These are phyloP conservation scores for Sanghuangporus baumii DNA, from an alignment of 1,284 basidiomycete genomes.

Conservation along the genomic window DNA sequence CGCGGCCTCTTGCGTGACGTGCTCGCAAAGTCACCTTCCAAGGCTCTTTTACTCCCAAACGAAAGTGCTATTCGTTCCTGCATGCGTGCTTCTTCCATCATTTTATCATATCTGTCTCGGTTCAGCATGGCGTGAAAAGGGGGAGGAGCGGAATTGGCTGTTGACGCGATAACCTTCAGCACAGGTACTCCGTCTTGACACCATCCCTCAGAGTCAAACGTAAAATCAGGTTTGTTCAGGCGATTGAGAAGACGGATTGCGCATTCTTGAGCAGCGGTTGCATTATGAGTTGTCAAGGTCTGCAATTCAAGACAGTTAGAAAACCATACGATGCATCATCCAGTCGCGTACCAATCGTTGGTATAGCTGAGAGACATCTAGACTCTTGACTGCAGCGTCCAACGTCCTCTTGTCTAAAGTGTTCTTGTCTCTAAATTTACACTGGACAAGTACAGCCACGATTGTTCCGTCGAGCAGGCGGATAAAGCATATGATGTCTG, in stretches of 20 bases:
- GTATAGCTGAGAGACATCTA: background rate
- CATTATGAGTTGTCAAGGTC: background rate
- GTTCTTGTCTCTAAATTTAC: background rate
- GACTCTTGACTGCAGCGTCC: background rate
- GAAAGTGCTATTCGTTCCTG: background rate
- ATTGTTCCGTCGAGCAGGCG: background rate
- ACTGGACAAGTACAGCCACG: background rate
- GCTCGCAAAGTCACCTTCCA: background rate
- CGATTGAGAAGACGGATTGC: background rate
- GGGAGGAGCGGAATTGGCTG: background rate
- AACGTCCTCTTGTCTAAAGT: background rate
- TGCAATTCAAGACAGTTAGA: background rate
- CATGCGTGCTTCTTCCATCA: background rate
- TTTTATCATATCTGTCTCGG: background rate
- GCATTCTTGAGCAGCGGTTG: background rate
- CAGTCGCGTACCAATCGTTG: background rate
- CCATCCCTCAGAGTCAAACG: background rate
- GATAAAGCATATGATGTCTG: background rate
- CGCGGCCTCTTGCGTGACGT: background rate
- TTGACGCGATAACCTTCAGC: background rate
- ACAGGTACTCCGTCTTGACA: background rate
- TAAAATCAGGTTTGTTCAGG: background rate
- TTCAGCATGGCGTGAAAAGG: background rate
- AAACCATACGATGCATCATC: background rate
- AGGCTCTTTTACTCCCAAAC: background rate